Percentiles rank a stretch among this genome's conserved stretches.
These are phyloP conservation scores for Calvatia gigantea DNA, from an alignment of 768 basidiomycete genomes.

Conservation along the genomic window DNA sequence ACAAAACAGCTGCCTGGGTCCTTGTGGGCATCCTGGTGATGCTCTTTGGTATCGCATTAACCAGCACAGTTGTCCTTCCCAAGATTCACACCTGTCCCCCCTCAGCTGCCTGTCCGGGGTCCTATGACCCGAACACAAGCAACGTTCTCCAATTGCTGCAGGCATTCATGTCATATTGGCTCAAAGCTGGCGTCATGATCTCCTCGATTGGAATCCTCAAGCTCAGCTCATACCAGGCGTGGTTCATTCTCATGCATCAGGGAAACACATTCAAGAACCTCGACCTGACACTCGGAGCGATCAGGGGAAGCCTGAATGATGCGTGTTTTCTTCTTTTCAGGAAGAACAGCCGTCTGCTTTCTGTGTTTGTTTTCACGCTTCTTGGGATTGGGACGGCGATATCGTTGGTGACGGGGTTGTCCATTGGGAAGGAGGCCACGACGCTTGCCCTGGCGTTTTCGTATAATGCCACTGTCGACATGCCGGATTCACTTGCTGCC, in stretches of 20 bases:
- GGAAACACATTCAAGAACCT: slow-evolving; percentile 17
- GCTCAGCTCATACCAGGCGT: slow-evolving; percentile 16
- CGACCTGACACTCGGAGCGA: slow-evolving; percentile 15
- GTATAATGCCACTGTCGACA: slow-evolving; percentile 1
- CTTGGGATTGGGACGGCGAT: slow-evolving; percentile 10
- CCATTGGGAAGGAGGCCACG: slow-evolving; percentile 8
- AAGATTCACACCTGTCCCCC: slow-evolving; percentile 12
- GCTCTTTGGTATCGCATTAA: slow-evolving; percentile 14
- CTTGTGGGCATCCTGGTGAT: slow-evolving; percentile 10
- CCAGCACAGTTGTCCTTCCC: slow-evolving; percentile 7
- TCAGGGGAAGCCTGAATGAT: slow-evolving; percentile 14
- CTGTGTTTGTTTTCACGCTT: slow-evolving; percentile 10
- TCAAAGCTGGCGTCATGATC: slow-evolving; percentile 13
- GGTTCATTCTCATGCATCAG: slow-evolving; percentile 16
- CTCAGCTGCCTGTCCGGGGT: slow-evolving; percentile 6
- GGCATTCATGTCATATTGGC: slow-evolving; percentile 16
- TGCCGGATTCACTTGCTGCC: slow-evolving; percentile 9
- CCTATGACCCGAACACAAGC: slow-evolving; percentile 12
- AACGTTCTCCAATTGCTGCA: slow-evolving; percentile 15
- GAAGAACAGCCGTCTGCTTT: slow-evolving; percentile 12
- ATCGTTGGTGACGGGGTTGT: slow-evolving; percentile 13
- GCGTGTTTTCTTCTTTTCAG: slow-evolving; percentile 7
- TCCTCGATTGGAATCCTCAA: slow-evolving; percentile 12
- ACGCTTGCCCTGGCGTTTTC: slow-evolving; percentile 1
- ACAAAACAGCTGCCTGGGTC: slow-evolving; percentile 7